These are phyloP conservation scores for Sugiyamaella neomexicana DNA, from an alignment of 1,139 yeast species.

Conservation along the genomic window DNA sequence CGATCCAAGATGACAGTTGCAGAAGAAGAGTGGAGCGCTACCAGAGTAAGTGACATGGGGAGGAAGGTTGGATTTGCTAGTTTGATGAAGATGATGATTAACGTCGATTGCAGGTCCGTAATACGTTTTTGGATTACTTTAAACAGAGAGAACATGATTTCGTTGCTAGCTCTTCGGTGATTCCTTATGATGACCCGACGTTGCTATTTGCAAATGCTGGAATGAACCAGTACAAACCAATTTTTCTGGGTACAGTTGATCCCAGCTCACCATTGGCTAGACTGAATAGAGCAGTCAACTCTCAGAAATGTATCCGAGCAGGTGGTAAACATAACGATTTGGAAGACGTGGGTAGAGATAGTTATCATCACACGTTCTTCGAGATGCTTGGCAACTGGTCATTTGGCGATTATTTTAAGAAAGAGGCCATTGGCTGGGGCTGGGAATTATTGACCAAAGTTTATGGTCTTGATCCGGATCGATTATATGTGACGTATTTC, in stretches of 20 bases:
- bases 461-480: constrained; percentile 72
- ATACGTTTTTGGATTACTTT: constrained; percentile 82
- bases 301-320: constrained; percentile 98
- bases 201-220: constrained; percentile 95
- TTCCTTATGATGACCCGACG: constrained; percentile 98
- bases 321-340: constrained; percentile 99
- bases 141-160: constrained; percentile 65
- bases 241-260: constrained; percentile 94
- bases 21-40: constrained; percentile 13
- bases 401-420: constrained; percentile 96
- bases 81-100: too few relatives aligned
- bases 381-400: constrained; percentile 99
- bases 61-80: too few relatives aligned
- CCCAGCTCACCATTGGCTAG: constrained; percentile 84
- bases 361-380: constrained; percentile 96
- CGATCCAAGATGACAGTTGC: constrained; percentile 15
- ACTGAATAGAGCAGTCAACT: constrained; percentile 86
- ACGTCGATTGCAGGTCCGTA: constrained; percentile 78
- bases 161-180: constrained; percentile 91
- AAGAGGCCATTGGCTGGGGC: constrained; percentile 82
- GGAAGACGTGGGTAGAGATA: constrained; percentile 97
- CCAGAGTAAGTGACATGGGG: constrained; percentile 5
- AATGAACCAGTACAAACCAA: constrained; percentile 98
- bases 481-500: constrained; percentile 91
- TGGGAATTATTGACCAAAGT: constrained; percentile 90